Base-by-base conservation (phyloP, 192 early-diverging fungal genomes). In the Coemansia sp. region DNA sequence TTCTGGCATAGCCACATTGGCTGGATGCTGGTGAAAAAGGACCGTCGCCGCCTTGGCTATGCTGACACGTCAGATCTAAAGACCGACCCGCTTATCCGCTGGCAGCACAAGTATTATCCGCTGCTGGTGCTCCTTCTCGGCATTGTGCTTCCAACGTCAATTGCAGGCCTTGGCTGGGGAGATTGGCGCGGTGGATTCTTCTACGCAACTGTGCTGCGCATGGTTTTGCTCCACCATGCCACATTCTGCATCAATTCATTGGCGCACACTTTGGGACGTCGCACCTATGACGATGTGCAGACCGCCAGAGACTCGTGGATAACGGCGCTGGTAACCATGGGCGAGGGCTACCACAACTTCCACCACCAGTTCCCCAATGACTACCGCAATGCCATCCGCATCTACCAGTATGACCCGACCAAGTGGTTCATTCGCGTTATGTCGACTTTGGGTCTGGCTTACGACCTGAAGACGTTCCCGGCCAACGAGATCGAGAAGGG, bases 171-270 rank as follows among this genome's bases (percentile, higher is more conserved):
- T 57, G 82, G 82, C 46, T 91, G 87, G 88, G 86, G 83, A 49
- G 88, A 91, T 76, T 90, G 82, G 76, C 76, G 80, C 56, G 90
- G 89, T 58, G 91, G 88, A 8, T 92, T 82, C 60, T 88, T 87
- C 75, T 90, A 78, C 59, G 89, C 89, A n/a, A 85, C 81, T 38
- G 69, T 90, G 17, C 52, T 80, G 30, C 87, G 88, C 63, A 81
- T 90, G 40, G 85, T 87, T 10, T 72, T 87, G 43, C 79, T 92
- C 38, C 90, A 92, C 68, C 90, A 92, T 58, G 87, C 89, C 43
- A 92, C 90, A 23, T 92, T 92, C 76, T 92, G 88, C 56, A 84
- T 92, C 46, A 92, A 92, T 77, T 86, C 84, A 16, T 68, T 92
- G 26, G 90, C 90, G 11, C 90, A 92, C 66, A 88, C 66, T 38